Base-by-base conservation (phyloP, 805 yeast species). In the Yarrowia deformans region DNA sequence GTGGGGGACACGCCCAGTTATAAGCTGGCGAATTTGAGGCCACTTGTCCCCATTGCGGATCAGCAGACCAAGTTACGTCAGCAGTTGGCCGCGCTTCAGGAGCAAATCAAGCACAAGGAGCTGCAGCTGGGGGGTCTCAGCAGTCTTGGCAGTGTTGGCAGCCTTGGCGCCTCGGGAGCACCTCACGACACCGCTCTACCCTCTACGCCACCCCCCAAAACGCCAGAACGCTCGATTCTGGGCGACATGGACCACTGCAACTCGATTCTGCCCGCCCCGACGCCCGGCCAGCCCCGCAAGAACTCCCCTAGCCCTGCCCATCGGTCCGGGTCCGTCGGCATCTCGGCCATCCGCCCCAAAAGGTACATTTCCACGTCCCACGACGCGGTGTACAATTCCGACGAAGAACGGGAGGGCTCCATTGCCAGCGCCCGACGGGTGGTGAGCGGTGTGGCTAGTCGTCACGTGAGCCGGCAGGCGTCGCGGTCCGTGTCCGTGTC, bases 261-360 rank as follows among this genome's bases (percentile, higher is more conserved):
- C 74, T 85, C 88, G 46, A 95, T 95, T 0, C 93, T 95, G 19
- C 99, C 98, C 6, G 85, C 85, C 72, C 91, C 91, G 64, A 91
- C 97, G 1, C 99, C 99, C 0, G 99, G 98, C 1, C 99, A 95
- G 79, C 99, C 99, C 49, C 85, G 98, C 75, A 94, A 94, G 55
- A 69, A 70, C 66, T 68, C 70, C 23, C 75, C 75, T 14, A 67
- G 73, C 2, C 74, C 75, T 3, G 64, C 67, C 34, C 60, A 63
- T 43, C 49, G 46, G 8, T 32, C 61, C 10, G 52, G 49, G 9
- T 19, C 55, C 46, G 49, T 64, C 29, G 46, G 42, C 40, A 34
- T 50, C 34, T 19, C 48, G 18, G 46, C 58, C 42, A 52, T 54
- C 19, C 43, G 55, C 29, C 55, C 58, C 55, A 42, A 56, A 23